These are phyloP conservation scores for Salvia rosmarinus DNA, from an alignment of 257 asterid species.

Conservation along the genomic window DNA sequence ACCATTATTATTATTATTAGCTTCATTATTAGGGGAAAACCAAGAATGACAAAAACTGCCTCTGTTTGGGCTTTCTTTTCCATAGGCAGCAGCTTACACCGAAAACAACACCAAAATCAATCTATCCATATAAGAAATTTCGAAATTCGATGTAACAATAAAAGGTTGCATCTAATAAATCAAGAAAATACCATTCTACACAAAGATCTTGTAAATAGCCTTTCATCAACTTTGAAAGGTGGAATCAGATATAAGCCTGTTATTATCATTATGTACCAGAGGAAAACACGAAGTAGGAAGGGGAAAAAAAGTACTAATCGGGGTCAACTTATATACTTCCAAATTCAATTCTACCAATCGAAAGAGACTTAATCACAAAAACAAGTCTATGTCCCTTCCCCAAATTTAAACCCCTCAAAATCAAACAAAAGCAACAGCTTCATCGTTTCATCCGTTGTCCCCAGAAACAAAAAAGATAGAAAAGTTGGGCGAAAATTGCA, in stretches of 20 bases:
- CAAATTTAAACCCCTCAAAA: constrained; percentile 7
- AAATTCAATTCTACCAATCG: background rate
- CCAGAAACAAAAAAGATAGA: background rate
- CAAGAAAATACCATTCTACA: background rate
- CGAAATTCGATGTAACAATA: background rate
- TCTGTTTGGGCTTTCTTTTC: background rate
- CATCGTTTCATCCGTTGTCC: background rate
- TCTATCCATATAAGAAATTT: background rate
- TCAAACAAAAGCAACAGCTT: background rate
- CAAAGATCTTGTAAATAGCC: background rate
- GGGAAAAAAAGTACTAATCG: background rate
- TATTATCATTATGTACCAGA: background rate
- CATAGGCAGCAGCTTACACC: background rate
- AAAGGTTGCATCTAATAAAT: background rate
- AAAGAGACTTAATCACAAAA: background rate
- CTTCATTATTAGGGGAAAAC: background rate
- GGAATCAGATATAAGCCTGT: background rate
- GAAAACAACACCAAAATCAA: background rate
- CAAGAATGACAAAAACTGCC: background rate
- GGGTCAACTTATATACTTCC: too few relatives aligned
- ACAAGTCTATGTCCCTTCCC: background rate
- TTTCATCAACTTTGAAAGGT: background rate
- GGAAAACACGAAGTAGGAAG: background rate
- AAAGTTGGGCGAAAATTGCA: background rate
- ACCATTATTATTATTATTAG: background rate